A percentile compares a stretch with the other conserved stretches of the same genome.
These are phyloP conservation scores for Eremothecium gossypii DNA, from an alignment of 1,139 yeast genomes.

Conservation along the genomic window DNA sequence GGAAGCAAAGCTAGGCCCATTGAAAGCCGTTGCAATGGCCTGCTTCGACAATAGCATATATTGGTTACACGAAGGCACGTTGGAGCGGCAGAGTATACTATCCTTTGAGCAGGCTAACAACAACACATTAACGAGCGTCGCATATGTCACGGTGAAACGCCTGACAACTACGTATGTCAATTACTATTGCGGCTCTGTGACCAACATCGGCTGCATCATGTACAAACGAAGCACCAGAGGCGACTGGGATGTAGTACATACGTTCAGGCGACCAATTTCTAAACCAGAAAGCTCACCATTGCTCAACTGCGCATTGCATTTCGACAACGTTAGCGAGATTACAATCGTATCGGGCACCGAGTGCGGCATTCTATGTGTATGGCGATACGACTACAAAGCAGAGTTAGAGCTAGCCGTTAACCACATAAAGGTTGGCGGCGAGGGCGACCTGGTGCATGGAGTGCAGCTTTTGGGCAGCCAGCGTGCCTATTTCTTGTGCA, in stretches of 20 bases:
- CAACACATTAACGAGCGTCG: constrained; percentile 11
- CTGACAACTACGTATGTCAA: constrained; percentile 9
- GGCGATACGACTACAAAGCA: constrained; percentile 13
- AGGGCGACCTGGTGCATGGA: constrained; percentile 9
- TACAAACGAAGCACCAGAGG: constrained; percentile 16
- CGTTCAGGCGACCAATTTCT: constrained; percentile 5
- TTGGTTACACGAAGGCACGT: background rate
- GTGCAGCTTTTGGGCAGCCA: constrained; percentile 5
- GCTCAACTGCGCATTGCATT: constrained; percentile 13
- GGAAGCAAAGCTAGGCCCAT: constrained; percentile 6
- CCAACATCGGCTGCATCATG: constrained; percentile 17
- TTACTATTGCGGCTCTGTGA: constrained; percentile 12
- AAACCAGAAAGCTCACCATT: constrained; percentile 9
- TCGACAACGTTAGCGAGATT: constrained; percentile 6
- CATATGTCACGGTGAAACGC: constrained; percentile 12
- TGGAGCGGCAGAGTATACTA: constrained; percentile 2
- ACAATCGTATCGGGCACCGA: constrained; percentile 17
- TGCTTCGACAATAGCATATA: constrained; percentile 16
- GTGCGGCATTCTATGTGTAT: constrained; percentile 13
- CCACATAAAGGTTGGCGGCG: constrained; percentile 3
- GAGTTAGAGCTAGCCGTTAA: constrained; percentile 7
- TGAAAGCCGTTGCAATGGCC: constrained; percentile 11
- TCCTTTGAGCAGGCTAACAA: background rate
- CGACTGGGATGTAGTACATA: constrained; percentile 15
- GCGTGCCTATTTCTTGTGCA: background rate